These are phyloP conservation scores for Fennellomyces sp. DNA, from an alignment of 371 early-diverging fungal genomes.

Conservation along the genomic window DNA sequence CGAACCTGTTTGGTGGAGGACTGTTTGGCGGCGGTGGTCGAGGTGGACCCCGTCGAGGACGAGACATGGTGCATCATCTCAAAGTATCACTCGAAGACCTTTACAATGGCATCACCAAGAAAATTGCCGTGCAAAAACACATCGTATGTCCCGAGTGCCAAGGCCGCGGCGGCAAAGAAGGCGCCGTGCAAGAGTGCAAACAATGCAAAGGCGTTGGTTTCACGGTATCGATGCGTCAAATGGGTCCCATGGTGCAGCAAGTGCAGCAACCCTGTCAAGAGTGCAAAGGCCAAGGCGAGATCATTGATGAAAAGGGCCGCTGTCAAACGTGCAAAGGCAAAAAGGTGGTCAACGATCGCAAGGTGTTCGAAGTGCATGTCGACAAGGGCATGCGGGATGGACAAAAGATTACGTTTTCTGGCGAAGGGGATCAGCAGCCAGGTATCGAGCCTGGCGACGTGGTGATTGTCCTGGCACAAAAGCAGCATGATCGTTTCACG, in stretches of 20 bases:
- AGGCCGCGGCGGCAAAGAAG: conserved; percentile 80
- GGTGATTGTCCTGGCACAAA: conserved; percentile 90
- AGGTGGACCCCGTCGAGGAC: conserved; percentile 69
- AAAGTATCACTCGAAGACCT: conserved; percentile 93
- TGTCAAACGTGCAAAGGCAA: conserved; percentile 89
- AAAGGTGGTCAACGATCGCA: conserved; percentile 78
- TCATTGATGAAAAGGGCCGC: conserved; percentile 72
- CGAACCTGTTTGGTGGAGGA: conserved; percentile 83
- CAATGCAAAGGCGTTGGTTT: conserved; percentile 88
- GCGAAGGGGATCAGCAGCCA: conserved; percentile 92
- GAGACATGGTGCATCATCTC: conserved; percentile 79
- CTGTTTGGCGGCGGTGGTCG: conserved; percentile 55
- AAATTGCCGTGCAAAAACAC: conserved; percentile 87
- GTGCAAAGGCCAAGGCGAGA: conserved; percentile 89
- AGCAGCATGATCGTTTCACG: conserved; percentile 83
- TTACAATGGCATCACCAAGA: conserved; percentile 91
- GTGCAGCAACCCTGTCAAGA: conserved; percentile 91
- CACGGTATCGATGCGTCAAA: conserved; percentile 85
- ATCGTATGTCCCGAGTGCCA: conserved; percentile 83
- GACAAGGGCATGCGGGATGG: conserved; percentile 97
- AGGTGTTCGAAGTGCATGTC: conserved; percentile 84
- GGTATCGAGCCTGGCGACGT: conserved; percentile 81
- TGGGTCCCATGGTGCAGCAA: conserved; percentile 98
- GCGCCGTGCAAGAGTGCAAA: conserved; percentile 68
- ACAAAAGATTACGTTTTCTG: conserved; percentile 88